Base-by-base conservation (phyloP, 2,329 filamentous ascomycete species). In the Trichoderma gracile region DNA sequence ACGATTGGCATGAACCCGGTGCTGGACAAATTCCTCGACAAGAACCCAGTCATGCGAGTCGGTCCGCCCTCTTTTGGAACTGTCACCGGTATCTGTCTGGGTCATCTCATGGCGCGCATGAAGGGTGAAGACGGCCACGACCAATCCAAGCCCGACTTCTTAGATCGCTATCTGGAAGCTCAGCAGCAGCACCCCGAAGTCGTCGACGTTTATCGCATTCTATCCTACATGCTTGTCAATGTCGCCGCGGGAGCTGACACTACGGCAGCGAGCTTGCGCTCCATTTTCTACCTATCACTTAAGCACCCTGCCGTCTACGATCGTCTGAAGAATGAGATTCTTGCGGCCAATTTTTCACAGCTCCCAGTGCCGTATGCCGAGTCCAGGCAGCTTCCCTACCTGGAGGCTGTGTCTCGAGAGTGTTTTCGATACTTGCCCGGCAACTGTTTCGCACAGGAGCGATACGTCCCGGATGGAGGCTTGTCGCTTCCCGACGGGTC, bases 361-460 rank as follows among this genome's bases (percentile, higher is more conserved):
- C 19, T 54, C 2, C 52, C 52, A 17, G 52, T 54, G 10, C 52
- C 52, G 0, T 54, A 54, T n/a, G n/a, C 52, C 8, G 52, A 54
- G 33, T 54, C 52, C 14, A 27, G 52, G 38, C 52, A 63, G 1
- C 33, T 71, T 2, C 56, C 70, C 2, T 71, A 71, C 25, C 47
- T 68, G 5, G 67, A 71, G 47, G 80, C 82, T 0, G 78, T 82
- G 0, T 72, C 84, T 14, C 78, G 78, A 25, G 83, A 85, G 70
- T 75, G 78, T 0, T 73, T 80, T 63, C 77, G 82, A 3, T 70
- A 82, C 2, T 77, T 81, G 46, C 79, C 81, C 0, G 76, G 74
- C 2, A 73, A 81, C 5, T 76, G 76, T 1, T 74, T 81, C 67
- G 68, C 77, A 0, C 73, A 84, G 5, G 79, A 82, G 66, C 78